Conservation (phyloP, 805 yeast genomes). For the Metschnikowia proteae region DNA sequence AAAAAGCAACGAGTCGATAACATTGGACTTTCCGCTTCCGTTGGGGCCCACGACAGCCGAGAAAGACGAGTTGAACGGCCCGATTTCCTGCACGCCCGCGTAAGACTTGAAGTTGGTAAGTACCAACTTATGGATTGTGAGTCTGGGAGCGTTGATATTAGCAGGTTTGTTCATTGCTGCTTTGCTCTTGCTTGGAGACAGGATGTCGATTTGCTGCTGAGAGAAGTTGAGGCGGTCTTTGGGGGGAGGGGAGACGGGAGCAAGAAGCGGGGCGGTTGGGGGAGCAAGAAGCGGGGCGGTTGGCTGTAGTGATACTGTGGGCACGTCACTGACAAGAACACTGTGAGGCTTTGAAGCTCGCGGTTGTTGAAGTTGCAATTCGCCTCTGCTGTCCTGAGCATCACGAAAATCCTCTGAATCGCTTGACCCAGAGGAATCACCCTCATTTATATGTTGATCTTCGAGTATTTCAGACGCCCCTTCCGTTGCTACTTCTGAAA, state of each 20-base stretch:
- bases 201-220: constrained; percentile 18
- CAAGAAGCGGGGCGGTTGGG: neutral
- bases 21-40: constrained; percentile 97
- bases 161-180: constrained; percentile 8
- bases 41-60: constrained; percentile 98
- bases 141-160: constrained; percentile 43
- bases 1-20: constrained; percentile 91
- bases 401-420: constrained; percentile 1
- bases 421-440: neutral
- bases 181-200: constrained; percentile 33
- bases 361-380: neutral
- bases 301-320: neutral
- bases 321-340: constrained; percentile 2
- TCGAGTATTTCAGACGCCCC: neutral
- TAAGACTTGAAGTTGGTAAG: constrained; percentile 89
- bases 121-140: constrained; percentile 71
- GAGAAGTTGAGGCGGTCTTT: constrained; percentile 23
- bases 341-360: neutral
- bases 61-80: constrained; percentile 91
- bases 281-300: neutral
- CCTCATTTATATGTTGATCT: neutral
- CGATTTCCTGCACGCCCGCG: constrained; percentile 88
- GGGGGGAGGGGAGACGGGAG: neutral
- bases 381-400: constrained; percentile 1
- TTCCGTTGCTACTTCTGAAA: neutral